Percentiles rank a stretch among this genome's conserved stretches.
These are phyloP conservation scores for Geotrichum klebahnii DNA, from an alignment of 1,139 yeast genomes.

Conservation along the genomic window DNA sequence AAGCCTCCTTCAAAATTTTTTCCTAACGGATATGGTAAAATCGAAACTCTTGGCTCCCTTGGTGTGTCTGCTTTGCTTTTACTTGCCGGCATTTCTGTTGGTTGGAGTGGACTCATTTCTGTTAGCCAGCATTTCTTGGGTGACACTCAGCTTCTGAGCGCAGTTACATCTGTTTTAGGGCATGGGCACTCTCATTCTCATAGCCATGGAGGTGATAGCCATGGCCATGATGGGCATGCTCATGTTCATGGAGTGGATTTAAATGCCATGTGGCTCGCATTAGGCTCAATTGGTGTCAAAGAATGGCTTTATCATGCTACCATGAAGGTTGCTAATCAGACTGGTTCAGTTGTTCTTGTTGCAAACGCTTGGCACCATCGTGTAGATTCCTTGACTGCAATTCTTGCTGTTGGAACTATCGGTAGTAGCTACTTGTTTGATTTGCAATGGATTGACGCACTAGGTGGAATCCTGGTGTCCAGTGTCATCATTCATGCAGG, in stretches of 20 bases:
- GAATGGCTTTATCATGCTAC: slow-evolving; percentile 85
- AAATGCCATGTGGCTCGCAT: slow-evolving; percentile 95
- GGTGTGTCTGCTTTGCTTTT: slow-evolving; percentile 79
- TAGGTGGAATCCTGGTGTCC: slow-evolving; percentile 87
- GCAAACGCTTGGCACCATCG: slow-evolving; percentile 99
- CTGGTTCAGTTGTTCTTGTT: slow-evolving; percentile 81
- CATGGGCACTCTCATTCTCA: slow-evolving; percentile 37
- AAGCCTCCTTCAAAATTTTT: slow-evolving; percentile 59
- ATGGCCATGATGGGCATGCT: too few species aligned
- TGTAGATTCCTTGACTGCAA: slow-evolving; percentile 85
- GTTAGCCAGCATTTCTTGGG: slow-evolving; percentile 48
- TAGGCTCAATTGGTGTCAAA: slow-evolving; percentile 76
- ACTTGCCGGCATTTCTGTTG: slow-evolving; percentile 86
- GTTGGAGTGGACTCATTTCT: slow-evolving; percentile 75
- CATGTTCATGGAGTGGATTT: slow-evolving; percentile 71
- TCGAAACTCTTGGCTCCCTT: slow-evolving; percentile 86
- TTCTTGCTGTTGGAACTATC: slow-evolving; percentile 84
- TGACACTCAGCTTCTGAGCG: slow-evolving; percentile 38
- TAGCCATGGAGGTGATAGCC: slow-evolving; percentile 2
- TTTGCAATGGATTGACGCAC: slow-evolving; percentile 79
- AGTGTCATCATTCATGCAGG: slow-evolving; percentile 80
- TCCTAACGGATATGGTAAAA: slow-evolving; percentile 89
- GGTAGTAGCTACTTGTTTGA: slow-evolving; percentile 76
- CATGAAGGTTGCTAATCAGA: slow-evolving; percentile 64
- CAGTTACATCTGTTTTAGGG: slow-evolving; percentile 32